Percentiles rank a stretch among this genome's conserved stretches.
Conservation (phyloP, 2,329 filamentous ascomycete species). For the Phialemoniopsis sp. region DNA sequence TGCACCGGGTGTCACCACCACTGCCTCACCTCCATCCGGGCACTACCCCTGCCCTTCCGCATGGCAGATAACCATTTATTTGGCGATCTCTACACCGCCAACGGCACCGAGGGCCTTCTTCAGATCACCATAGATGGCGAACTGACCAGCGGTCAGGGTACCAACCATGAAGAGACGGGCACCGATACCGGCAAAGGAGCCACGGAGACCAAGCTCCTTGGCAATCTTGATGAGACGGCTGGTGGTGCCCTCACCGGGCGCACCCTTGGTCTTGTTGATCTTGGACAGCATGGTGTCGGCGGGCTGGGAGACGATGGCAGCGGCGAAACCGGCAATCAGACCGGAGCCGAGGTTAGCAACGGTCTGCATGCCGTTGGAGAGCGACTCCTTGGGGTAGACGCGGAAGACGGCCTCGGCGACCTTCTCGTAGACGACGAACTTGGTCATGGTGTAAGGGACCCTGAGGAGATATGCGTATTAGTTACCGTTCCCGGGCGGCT, state of each 20-base stretch:
- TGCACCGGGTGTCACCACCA: too few relatives aligned
- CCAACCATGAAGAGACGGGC: slow-evolving; percentile 54
- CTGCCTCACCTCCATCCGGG: too few relatives aligned
- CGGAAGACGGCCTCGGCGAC: slow-evolving; percentile 65
- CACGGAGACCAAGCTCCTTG: slow-evolving; percentile 70
- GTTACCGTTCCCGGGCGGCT: too few relatives aligned
- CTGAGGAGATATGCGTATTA: slow-evolving; percentile 33
- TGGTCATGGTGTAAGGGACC: slow-evolving; percentile 84
- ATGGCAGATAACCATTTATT: too few relatives aligned
- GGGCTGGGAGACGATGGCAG: slow-evolving; percentile 76
- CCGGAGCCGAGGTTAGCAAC: slow-evolving; percentile 47
- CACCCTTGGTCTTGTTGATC: slow-evolving; percentile 85
- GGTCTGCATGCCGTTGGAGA: slow-evolving; percentile 64
- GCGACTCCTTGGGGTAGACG: slow-evolving; percentile 60
- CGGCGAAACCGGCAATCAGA: slow-evolving; percentile 65
- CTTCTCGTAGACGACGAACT: slow-evolving; percentile 86
- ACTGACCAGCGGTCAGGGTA: slow-evolving; percentile 68
- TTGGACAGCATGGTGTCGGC: slow-evolving; percentile 84
- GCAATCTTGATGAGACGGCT: slow-evolving; percentile 75
- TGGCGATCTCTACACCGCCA: too few relatives aligned
- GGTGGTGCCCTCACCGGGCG: slow-evolving; percentile 73
- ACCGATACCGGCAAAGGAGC: slow-evolving; percentile 71
- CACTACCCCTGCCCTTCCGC: too few relatives aligned
- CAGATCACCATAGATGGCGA: slow-evolving; percentile 68
- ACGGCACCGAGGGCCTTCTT: too few relatives aligned